Evolutionary conservation across 768 basidiomycete species (phyloP).

Genomic region (Rhodotorula taiwanensis): DNA sequence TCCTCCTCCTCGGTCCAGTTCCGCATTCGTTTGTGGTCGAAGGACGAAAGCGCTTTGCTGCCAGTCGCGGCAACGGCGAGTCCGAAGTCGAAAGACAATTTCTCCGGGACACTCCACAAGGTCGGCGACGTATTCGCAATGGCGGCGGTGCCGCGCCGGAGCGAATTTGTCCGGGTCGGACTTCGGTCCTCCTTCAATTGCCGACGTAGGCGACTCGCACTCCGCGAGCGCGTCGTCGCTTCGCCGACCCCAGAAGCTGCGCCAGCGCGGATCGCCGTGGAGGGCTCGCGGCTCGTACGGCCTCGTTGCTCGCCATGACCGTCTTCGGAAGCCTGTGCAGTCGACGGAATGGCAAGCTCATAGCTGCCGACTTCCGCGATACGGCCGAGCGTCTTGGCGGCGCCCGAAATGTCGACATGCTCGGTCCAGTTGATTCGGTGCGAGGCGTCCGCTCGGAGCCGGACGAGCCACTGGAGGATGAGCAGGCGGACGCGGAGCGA

Average conservation of each 20-base stretch:
- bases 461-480: slow-evolving; percentile 77
- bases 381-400: slow-evolving; percentile 27
- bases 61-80: slow-evolving; percentile 7
- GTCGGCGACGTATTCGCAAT: slow-evolving; percentile 8
- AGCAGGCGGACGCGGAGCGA: slow-evolving; percentile 58
- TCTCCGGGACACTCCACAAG: slow-evolving; percentile 67
- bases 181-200: slow-evolving; percentile 26
- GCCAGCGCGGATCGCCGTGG: neutral
- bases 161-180: slow-evolving; percentile 23
- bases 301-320: slow-evolving; percentile 24
- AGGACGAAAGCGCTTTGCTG: slow-evolving; percentile 34
- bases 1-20: slow-evolving; percentile 41
- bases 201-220: slow-evolving; percentile 28
- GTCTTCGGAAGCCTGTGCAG: slow-evolving; percentile 5
- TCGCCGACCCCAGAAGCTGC: too few relatives aligned
- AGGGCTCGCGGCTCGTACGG: slow-evolving; percentile 11
- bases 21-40: slow-evolving; percentile 41
- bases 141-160: neutral
- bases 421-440: slow-evolving; percentile 71
- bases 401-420: slow-evolving; percentile 46
- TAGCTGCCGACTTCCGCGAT: neutral
- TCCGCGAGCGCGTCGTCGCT: slow-evolving; percentile 18
- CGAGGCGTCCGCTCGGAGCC: slow-evolving; percentile 79
- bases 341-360: neutral
- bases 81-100: slow-evolving; percentile 53